These are phyloP conservation scores for Trichosporon inkin DNA, from an alignment of 1,284 basidiomycete species.

Conservation along the genomic window DNA sequence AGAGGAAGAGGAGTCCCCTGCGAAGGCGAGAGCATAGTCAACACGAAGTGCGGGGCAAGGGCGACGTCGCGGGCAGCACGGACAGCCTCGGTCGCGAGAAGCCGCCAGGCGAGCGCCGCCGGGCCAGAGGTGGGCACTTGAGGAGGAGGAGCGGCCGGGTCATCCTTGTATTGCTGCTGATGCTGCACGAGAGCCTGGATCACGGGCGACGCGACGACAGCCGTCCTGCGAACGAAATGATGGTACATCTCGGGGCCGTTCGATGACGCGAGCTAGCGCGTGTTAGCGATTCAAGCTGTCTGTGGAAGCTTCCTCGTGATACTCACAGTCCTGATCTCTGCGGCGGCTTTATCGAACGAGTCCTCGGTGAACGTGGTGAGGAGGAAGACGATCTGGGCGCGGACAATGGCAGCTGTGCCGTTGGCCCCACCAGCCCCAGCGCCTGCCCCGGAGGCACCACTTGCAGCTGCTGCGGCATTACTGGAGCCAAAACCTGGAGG, in stretches of 20 bases:
- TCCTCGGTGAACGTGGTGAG: constrained; percentile 90
- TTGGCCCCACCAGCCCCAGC: constrained; percentile 15
- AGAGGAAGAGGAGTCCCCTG: constrained; percentile 44
- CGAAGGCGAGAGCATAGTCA: constrained; percentile 45
- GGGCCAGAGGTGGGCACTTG: constrained; percentile 37
- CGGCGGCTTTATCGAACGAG: constrained; percentile 84
- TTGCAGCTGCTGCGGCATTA: constrained; percentile 9
- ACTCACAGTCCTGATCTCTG: constrained; percentile 84
- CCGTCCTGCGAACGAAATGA: constrained; percentile 89
- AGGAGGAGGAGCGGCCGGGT: constrained; percentile 43
- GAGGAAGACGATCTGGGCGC: constrained; percentile 76
- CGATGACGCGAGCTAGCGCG: constrained; percentile 76
- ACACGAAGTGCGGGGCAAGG: constrained; percentile 48
- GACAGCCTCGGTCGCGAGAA: constrained; percentile 46
- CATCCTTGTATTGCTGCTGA: constrained; percentile 42
- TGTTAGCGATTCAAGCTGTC: constrained; percentile 13
- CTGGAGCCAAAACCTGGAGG: constrained; percentile 44
- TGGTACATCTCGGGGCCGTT: constrained; percentile 92
- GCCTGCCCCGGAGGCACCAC: constrained; percentile 15
- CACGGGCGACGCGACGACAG: constrained; percentile 59
- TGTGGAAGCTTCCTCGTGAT: background rate
- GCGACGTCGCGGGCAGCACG: constrained; percentile 47
- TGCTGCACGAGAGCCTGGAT: constrained; percentile 44
- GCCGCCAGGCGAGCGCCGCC: constrained; percentile 45
- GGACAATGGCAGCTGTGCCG: constrained; percentile 51